These are phyloP conservation scores for Chalciporus pseudorubinellus DNA, from an alignment of 768 basidiomycete species.

Conservation along the genomic window DNA sequence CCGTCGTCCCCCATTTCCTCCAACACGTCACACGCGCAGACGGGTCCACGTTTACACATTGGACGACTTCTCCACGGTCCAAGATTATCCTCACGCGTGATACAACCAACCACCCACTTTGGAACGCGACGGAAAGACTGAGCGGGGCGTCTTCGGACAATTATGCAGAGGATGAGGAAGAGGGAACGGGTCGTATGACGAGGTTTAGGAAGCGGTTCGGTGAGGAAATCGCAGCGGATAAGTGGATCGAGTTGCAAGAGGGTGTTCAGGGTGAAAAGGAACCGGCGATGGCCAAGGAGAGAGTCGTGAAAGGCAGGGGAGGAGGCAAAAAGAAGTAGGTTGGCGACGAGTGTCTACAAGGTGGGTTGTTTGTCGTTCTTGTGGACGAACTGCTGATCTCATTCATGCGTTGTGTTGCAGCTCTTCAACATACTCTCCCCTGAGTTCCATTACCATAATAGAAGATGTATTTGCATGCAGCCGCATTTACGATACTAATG, in stretches of 20 bases:
- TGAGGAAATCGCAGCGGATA: conserved; percentile 40
- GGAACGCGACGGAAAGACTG: conserved; percentile 64
- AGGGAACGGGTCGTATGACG: conserved; percentile 73
- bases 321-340: conserved; percentile 20
- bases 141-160: conserved; percentile 45
- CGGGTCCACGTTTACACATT: conserved; percentile 84
- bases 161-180: conserved; percentile 61
- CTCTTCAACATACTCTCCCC: too few relatives aligned
- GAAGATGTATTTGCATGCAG: neutral
- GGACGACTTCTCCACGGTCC: conserved; percentile 84
- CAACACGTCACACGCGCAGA: conserved; percentile 85
- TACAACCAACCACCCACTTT: conserved; percentile 84
- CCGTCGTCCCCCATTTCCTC: conserved; percentile 82
- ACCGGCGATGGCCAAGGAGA: conserved; percentile 25
- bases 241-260: conserved; percentile 28
- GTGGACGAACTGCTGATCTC: neutral
- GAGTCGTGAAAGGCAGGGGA: conserved; percentile 5
- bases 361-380: neutral
- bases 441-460: neutral
- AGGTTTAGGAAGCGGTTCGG: conserved; percentile 77
- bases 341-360: neutral
- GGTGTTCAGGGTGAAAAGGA: conserved; percentile 27
- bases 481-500: neutral
- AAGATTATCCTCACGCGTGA: conserved; percentile 78
- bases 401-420: neutral